A percentile compares a stretch with the other conserved stretches of the same genome.
Evolutionary conservation across 1,284 basidiomycete species (phyloP).

Genomic region (Trichosporon sp.): DNA sequence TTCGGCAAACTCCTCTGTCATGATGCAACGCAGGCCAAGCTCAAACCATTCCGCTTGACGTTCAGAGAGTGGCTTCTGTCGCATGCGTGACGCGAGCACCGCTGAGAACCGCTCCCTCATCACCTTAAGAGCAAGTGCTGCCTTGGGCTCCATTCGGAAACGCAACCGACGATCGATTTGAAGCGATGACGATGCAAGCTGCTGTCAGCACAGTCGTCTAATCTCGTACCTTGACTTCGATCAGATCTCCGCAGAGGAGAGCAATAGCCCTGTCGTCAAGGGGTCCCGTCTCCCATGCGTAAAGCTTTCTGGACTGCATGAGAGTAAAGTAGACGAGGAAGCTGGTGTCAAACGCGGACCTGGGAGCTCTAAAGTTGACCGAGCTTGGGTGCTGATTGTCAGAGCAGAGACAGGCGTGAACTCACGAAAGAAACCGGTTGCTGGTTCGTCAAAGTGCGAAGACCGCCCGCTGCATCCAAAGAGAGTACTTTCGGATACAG

Average conservation of each 20-base stretch:
- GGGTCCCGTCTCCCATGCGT: constrained; percentile 95
- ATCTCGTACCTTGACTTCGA: constrained; percentile 91
- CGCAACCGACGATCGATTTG: constrained; percentile 83
- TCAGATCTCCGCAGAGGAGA: constrained; percentile 81
- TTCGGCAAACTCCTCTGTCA: constrained; percentile 34
- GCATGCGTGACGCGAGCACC: constrained; percentile 65
- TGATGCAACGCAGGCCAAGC: constrained; percentile 64
- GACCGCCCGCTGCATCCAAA: constrained; percentile 65
- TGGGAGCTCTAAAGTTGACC: constrained; percentile 72
- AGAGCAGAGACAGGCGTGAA: constrained; percentile 61
- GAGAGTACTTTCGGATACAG: constrained; percentile 84
- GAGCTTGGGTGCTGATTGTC: constrained; percentile 93
- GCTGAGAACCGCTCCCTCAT: constrained; percentile 69
- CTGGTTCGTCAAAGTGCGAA: constrained; percentile 87
- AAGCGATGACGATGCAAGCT: constrained; percentile 74
- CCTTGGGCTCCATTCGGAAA: constrained; percentile 70
- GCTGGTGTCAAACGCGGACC: constrained; percentile 72
- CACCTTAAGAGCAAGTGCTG: constrained; percentile 76
- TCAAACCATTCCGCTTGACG: constrained; percentile 71
- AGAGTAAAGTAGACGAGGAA: constrained; percentile 86
- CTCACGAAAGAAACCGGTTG: constrained; percentile 63
- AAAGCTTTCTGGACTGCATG: constrained; percentile 67
- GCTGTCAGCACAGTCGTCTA: constrained; percentile 34
- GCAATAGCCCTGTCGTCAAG: constrained; percentile 81
- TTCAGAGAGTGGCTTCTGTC: constrained; percentile 65